Evolutionary conservation across 1,284 basidiomycete species (phyloP), one percentile per base, ranked within the genome.

Genomic region (Fistulina hepatica): DNA sequence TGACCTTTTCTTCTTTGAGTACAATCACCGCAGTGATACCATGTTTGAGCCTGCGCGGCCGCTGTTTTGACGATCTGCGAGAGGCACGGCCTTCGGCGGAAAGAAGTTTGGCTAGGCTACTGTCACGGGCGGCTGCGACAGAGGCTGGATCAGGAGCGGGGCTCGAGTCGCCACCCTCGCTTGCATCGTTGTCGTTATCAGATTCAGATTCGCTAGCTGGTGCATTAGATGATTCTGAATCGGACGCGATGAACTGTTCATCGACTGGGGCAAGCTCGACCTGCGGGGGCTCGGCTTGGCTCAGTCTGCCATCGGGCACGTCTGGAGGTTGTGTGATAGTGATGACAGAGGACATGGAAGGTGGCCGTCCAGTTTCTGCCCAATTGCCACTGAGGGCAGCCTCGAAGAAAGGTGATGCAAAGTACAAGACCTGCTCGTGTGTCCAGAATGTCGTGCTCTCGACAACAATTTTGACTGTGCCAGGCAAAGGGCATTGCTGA

Each of bases 401-500:
- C 55, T 86, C 79, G 53, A 90, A 90, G 64, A 90, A 90, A 0
- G 85, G 81, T 4, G 81, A 85, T 1, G 83, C 80, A 52, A 86
- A 89, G 53, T 80, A 80, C 4, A 90, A 64, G 27, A 90, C 73
- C 51, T 90, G 84, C 52, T 83, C 84, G 57, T 90, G 85, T 1
- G 81, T 77, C 83, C 84, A 88, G 59, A 88, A 88, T 3, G 80
- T 84, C 28, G 81, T 85, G 41, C 67, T 73, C 58, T 84, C 81
- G 15, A 88, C 84, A n/a, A 85, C 66, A 37, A 88, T 84, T 57
- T 86, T 88, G 41, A 88, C 82, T 0, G 76, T 82, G 5, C 83
- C 83, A 0, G 83, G 81, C 47, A 83, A 78, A 28, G 65, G 60
- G 34, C 64, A 68, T 42, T 67, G 59, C 51, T 70, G 71, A 4